A percentile compares a stretch with the other conserved stretches of the same genome.
Evolutionary conservation across 116 monocot genomes (phyloP).

Genomic region (Phalaenopsis hybrid): DNA sequence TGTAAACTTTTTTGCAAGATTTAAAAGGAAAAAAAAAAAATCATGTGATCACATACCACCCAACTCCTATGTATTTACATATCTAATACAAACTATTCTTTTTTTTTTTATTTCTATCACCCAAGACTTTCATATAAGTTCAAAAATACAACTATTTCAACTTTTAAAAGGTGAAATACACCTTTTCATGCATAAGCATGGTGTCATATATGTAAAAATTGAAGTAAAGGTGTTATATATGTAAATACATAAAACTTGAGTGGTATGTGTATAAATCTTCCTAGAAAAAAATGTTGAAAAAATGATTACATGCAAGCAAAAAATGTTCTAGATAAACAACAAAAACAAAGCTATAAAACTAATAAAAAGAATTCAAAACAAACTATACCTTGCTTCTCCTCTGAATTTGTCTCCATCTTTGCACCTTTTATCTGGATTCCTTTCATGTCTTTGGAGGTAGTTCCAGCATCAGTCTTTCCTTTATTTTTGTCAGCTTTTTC

Average conservation of each 20-base stretch:
- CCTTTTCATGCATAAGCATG: not conserved
- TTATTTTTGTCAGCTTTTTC: not conserved
- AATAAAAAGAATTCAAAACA: not conserved
- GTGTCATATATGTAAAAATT: not conserved
- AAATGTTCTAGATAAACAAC: not conserved
- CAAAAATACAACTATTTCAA: not conserved
- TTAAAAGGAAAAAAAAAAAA: too few species aligned
- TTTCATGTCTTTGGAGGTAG: not conserved
- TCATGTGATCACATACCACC: not conserved
- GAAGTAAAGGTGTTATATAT: not conserved
- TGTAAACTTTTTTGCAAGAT: too few species aligned
- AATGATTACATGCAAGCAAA: too few species aligned
- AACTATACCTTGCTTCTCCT: constrained; percentile 4
- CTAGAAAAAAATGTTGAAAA: too few species aligned
- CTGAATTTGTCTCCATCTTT: not conserved
- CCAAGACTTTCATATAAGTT: too few species aligned
- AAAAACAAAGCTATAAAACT: not conserved
- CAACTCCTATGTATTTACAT: not conserved
- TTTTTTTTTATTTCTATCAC: too few species aligned
- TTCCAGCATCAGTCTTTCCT: not conserved
- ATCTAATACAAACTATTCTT: not conserved
- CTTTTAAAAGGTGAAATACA: not conserved
- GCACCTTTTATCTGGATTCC: not conserved
- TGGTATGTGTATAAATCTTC: not conserved
- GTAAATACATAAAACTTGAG: not conserved